Base-by-base conservation (phyloP, 306 rosid genomes). In the Acacia melanoxylon region DNA sequence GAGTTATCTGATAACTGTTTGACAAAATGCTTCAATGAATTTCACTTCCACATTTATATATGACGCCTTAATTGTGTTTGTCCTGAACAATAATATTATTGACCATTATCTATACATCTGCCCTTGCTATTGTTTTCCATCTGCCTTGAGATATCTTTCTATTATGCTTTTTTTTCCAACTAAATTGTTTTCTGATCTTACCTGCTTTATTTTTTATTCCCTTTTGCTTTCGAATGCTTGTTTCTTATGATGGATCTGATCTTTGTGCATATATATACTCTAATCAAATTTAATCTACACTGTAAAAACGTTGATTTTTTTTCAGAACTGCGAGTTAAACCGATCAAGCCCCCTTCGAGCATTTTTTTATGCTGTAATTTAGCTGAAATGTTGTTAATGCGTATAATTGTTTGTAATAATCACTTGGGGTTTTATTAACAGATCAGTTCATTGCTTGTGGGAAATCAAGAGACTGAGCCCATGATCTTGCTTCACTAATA, bases 381-480 rank as follows among this genome's bases (percentile, higher is more conserved):
- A 33, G 72, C 48, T 70, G 42, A 54, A 15, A 44, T 37, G 3
- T 24, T 31, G 9, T 24, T 24, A 15, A 15, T 54, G 40, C 72
- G 24, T 5, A 45, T 72, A 72, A 4, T 37, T 17, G 45, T 37
- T 62, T 27, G 67, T 65, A 16, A 27, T 11, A 24, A 22, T 52
- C 35, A 29, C 51, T 24, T 35, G 44, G 20, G 20, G 17, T 63
- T 62, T 29, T 66, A n/a, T 80, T 76, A 40, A 74, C 91, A 94
- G 97, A 94, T 87, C 94, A 94, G 85, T 91, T 92, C 70, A 86
- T 92, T 84, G 91, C 91, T 67, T 85, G 92, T 69, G 98, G 98
- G 2, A 92, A 94, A 84, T 86, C 97, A 3, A 83, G 89, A 79
- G 95, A 92, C 37, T 61, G 80, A 69, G 97, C 98, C 46, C 86